These are phyloP conservation scores for Ogataea polymorpha DNA, from an alignment of 805 yeast genomes.

Conservation along the genomic window DNA sequence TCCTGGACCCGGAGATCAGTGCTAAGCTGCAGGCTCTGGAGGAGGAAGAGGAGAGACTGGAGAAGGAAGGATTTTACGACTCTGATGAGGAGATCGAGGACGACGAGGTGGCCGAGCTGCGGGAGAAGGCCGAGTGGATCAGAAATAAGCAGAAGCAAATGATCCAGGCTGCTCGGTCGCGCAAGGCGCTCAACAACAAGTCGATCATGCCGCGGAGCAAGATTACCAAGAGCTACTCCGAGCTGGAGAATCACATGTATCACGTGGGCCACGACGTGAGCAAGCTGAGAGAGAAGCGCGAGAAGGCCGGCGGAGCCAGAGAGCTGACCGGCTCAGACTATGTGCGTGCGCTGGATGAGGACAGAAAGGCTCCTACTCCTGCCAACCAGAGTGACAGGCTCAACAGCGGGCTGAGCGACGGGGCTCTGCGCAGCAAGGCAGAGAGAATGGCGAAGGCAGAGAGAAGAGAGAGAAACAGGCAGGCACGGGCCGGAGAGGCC, in stretches of 20 bases:
- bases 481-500: constrained; percentile 92
- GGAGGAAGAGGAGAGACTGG: constrained; percentile 94
- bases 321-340: constrained; percentile 75
- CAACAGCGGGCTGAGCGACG: constrained; percentile 83
- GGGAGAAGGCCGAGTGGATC: constrained; percentile 91
- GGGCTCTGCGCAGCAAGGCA: constrained; percentile 76
- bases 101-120: constrained; percentile 60
- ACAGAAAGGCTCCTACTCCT: constrained; percentile 36
- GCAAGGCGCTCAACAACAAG: constrained; percentile 82
- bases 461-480: constrained; percentile 90
- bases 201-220: constrained; percentile 91
- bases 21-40: constrained; percentile 92
- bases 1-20: constrained; percentile 93
- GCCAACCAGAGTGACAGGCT: constrained; percentile 71
- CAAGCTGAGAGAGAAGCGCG: constrained; percentile 47
- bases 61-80: constrained; percentile 92
- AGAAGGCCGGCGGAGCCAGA: constrained; percentile 17
- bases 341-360: constrained; percentile 42
- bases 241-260: constrained; percentile 88
- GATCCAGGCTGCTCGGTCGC: constrained; percentile 83
- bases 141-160: constrained; percentile 92
- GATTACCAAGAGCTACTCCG: constrained; percentile 65
- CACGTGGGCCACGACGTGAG: constrained; percentile 84
- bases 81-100: constrained; percentile 66
- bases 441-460: constrained; percentile 83